Evolutionary conservation across 2,329 filamentous ascomycete species (phyloP).

Genomic region (Pseudogymnoascus sp.): DNA sequence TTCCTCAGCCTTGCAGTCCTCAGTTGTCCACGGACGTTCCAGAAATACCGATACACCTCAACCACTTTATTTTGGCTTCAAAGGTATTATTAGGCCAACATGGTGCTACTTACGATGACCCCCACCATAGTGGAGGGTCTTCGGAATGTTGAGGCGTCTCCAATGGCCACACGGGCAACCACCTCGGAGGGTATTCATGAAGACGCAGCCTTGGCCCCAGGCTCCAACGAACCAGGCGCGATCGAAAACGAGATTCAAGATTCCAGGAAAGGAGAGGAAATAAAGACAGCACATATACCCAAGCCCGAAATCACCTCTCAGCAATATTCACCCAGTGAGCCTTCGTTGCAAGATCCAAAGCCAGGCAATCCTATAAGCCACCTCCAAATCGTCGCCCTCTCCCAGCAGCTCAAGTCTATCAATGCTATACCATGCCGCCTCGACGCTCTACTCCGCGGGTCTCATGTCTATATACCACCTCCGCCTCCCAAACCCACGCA

Average conservation of each 20-base stretch:
- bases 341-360: slow-evolving; percentile 35
- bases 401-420: slow-evolving; percentile 40
- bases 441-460: slow-evolving; percentile 62
- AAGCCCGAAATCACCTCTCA: background rate
- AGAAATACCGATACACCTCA: background rate
- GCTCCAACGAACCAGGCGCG: slow-evolving; percentile 8
- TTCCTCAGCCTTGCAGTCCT: slow-evolving; percentile 10
- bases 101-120: slow-evolving; percentile 76
- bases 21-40: background rate
- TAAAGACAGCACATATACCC: background rate
- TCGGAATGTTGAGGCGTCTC: slow-evolving; percentile 27
- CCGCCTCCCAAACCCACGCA: slow-evolving; percentile 61
- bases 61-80: background rate
- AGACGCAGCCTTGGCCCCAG: slow-evolving; percentile 7
- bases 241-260: background rate
- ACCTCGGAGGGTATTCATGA: slow-evolving; percentile 11
- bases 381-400: slow-evolving; percentile 55
- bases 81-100: slow-evolving; percentile 29
- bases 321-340: slow-evolving; percentile 30
- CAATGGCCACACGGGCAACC: background rate
- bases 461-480: slow-evolving; percentile 68
- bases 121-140: slow-evolving; percentile 56
- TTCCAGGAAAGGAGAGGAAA: background rate
- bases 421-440: slow-evolving; percentile 41
- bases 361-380: slow-evolving; percentile 65